Conservation (phyloP, 805 yeast species). For the Torulaspora maleeae region DNA sequence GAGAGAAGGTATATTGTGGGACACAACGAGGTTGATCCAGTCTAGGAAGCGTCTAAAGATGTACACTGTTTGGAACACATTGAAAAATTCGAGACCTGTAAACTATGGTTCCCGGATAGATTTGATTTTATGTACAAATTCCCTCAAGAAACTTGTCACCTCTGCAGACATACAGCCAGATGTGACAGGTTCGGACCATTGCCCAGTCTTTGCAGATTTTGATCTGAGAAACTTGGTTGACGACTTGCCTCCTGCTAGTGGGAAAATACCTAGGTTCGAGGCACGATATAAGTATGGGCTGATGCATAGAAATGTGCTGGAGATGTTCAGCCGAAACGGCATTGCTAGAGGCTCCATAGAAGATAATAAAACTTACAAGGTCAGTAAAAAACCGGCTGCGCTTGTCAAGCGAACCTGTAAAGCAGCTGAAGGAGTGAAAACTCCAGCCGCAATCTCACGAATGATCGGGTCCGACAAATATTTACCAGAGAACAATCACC, state of each 20-base stretch:
- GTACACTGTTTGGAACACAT: slow-evolving; percentile 91
- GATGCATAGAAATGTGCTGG: slow-evolving; percentile 34
- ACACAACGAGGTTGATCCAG: slow-evolving; percentile 53
- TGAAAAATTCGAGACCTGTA: slow-evolving; percentile 66
- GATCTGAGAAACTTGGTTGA: slow-evolving; percentile 17
- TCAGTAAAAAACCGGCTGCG: slow-evolving; percentile 3
- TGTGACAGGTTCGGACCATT: slow-evolving; percentile 86
- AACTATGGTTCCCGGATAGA: slow-evolving; percentile 90
- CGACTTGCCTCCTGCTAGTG: not conserved
- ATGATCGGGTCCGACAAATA: not conserved
- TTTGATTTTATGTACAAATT: slow-evolving; percentile 52
- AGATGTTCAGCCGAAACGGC: slow-evolving; percentile 33
- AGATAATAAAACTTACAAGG: not conserved
- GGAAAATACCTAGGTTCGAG: slow-evolving; percentile 43
- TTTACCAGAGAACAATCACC: not conserved
- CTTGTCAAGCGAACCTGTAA: slow-evolving; percentile 10
- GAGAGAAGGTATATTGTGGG: slow-evolving; percentile 47
- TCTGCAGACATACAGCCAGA: slow-evolving; percentile 58
- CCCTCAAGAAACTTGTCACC: slow-evolving; percentile 33
- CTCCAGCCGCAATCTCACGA: not conserved
- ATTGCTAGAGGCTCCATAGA: slow-evolving; percentile 9
- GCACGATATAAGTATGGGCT: slow-evolving; percentile 47
- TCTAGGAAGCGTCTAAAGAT: slow-evolving; percentile 52
- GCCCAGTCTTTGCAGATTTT: slow-evolving; percentile 80
- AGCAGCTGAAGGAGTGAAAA: slow-evolving; percentile 4